Evolutionary conservation across 169 alveolate species (phyloP), one percentile per base, ranked within the genome.

Genomic region (Cryptosporidium meleagridis): DNA sequence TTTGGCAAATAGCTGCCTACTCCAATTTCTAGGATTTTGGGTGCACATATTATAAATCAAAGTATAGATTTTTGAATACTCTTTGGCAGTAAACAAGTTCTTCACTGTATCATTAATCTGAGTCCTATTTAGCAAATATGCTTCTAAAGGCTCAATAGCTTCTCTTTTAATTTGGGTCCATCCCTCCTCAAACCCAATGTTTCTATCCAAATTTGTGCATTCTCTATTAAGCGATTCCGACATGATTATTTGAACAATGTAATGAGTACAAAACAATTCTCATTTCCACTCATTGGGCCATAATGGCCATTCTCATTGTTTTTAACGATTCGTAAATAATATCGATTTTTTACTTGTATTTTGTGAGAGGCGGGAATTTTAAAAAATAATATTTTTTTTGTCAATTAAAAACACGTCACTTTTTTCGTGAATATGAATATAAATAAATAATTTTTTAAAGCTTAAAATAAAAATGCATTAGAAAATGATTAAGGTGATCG

Each of bases 31-130:
- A 31, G 72, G 89, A 31, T 75, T 80, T 44, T 80, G 89, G 53
- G 94, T 92, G 69, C 94, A 92, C 94, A 92, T 92, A 52, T 92
- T 86, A 62, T 92, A 92, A 41, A 92, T 92, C 48, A 86, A 85
- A 68, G 94, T 85, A 65, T 92, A 92, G 53, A 92, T 75, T 52
- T 92, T 69, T 16, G 94, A 87, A 51, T 92, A 92, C 52, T 92
- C 93, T 21, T 65, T 65, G 18, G 94, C 93, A 55, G 91, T 92
- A 84, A 92, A 92, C 23, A 92, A 67, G 37, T 72, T 61, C 70
- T 92, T 86, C 8, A 52, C 29, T 16, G 26, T 51, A 35, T 86
- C 87, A 35, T 73, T 61, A n/a, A 33, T 21, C 14, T 75, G 69
- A 31, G 65, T 71, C 85, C 84, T 69, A 87, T 51, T 84, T 67